Conservation (phyloP, 2,329 filamentous ascomycete species). For the Penicillium sumatraense region DNA sequence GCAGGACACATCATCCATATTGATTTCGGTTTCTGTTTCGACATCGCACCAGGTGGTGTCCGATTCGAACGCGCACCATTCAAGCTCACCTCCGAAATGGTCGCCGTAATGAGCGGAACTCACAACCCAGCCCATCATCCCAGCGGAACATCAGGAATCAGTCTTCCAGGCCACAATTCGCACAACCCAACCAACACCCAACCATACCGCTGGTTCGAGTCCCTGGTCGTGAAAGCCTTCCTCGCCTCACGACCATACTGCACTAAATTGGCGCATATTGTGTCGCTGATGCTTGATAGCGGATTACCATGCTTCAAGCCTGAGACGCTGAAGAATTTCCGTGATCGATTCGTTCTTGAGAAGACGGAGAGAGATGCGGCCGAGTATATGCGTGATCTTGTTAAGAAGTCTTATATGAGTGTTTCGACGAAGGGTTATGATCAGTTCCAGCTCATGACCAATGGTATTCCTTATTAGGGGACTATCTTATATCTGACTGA, state of each 20-base stretch:
- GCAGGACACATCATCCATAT: slow-evolving; percentile 97
- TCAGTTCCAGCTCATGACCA: slow-evolving; percentile 95
- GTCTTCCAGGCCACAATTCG: slow-evolving; percentile 37
- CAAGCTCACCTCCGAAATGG: slow-evolving; percentile 96
- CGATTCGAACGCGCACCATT: slow-evolving; percentile 98
- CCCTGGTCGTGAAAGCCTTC: slow-evolving; percentile 94
- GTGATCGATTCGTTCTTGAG: slow-evolving; percentile 88
- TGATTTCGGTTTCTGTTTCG: slow-evolving; percentile 99
- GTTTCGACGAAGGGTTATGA: slow-evolving; percentile 95
- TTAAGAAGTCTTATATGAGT: slow-evolving; percentile 87
- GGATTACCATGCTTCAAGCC: slow-evolving; percentile 98
- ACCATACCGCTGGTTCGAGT: slow-evolving; percentile 93
- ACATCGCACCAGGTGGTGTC: slow-evolving; percentile 95
- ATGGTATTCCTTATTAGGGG: slow-evolving; percentile 87
- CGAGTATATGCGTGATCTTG: slow-evolving; percentile 87
- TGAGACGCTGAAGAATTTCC: slow-evolving; percentile 90
- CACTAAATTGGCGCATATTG: slow-evolving; percentile 86
- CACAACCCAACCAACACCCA: slow-evolving; percentile 70
- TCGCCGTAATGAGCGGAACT: slow-evolving; percentile 95
- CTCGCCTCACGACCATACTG: slow-evolving; percentile 83
- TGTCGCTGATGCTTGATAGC: slow-evolving; percentile 93
- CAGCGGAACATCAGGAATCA: slow-evolving; percentile 30
- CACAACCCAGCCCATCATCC: slow-evolving; percentile 34
- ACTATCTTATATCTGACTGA: background rate
- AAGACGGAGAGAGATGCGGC: slow-evolving; percentile 91